These are phyloP conservation scores for Pythium angustatum DNA, from an alignment of 352 stramenopile species.

Conservation along the genomic window DNA sequence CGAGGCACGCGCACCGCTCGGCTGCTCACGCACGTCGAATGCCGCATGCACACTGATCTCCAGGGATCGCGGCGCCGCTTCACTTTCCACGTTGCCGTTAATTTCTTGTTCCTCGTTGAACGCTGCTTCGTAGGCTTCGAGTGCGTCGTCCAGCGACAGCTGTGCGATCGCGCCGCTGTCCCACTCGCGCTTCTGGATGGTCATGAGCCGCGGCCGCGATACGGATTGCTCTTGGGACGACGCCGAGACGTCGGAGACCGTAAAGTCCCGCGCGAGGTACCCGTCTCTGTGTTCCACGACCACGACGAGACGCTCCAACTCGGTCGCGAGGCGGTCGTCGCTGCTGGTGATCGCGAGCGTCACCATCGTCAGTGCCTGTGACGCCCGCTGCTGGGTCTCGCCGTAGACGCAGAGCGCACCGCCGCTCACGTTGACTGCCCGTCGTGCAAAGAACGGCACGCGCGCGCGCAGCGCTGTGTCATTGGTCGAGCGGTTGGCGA, in stretches of 20 bases:
- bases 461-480: background rate
- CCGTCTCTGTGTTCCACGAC: slow-evolving; percentile 25
- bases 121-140: slow-evolving; percentile 24
- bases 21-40: slow-evolving; percentile 26
- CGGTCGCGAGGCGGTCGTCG: slow-evolving; percentile 3
- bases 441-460: slow-evolving; percentile 8
- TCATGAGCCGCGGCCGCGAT: slow-evolving; percentile 7
- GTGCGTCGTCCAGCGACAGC: slow-evolving; percentile 27
- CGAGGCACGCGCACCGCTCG: background rate
- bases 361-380: slow-evolving; percentile 19
- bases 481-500: background rate
- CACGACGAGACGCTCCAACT: slow-evolving; percentile 12
- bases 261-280: slow-evolving; percentile 23
- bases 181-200: slow-evolving; percentile 25
- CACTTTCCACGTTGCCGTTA: slow-evolving; percentile 1
- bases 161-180: slow-evolving; percentile 20
- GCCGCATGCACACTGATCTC: slow-evolving; percentile 20
- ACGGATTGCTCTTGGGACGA: background rate
- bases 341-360: slow-evolving; percentile 17
- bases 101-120: slow-evolving; percentile 29
- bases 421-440: slow-evolving; percentile 22
- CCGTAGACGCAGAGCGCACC: slow-evolving; percentile 22
- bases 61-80: background rate
- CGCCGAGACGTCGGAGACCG: background rate
- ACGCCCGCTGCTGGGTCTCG: slow-evolving; percentile 14